Percentiles rank a stretch among this genome's conserved stretches.
Evolutionary conservation across 805 yeast genomes (phyloP).

Genomic region (Starmera amethionina): DNA sequence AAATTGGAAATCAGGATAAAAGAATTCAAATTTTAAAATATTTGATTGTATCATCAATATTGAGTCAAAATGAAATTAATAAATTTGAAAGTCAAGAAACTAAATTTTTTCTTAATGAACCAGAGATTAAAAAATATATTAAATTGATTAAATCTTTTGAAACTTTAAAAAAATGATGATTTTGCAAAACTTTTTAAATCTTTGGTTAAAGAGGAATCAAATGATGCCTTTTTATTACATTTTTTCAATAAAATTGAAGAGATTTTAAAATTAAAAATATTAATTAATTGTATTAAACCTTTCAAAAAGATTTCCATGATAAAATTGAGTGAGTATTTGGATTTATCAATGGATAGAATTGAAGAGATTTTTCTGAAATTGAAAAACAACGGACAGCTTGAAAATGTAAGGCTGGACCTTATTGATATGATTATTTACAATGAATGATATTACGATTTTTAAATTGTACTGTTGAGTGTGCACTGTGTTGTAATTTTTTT

Average conservation of each 20-base stretch:
- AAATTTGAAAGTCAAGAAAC: constrained; percentile 22
- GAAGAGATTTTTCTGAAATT: constrained; percentile 16
- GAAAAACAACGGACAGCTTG: constrained; percentile 12
- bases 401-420: constrained; percentile 14
- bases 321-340: constrained; percentile 9
- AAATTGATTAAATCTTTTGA: constrained; percentile 13
- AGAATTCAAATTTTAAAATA: constrained; percentile 51
- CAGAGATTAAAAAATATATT: constrained; percentile 12
- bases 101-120: constrained; percentile 17
- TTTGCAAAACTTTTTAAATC: constrained; percentile 7
- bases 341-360: constrained; percentile 10
- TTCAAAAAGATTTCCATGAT: constrained; percentile 14
- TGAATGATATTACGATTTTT: constrained; percentile 1
- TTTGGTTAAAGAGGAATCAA: constrained; percentile 4
- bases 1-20: constrained; percentile 50
- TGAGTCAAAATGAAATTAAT: constrained; percentile 35
- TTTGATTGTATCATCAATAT: constrained; percentile 48
- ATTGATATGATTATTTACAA: constrained; percentile 18
- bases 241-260: constrained; percentile 12
- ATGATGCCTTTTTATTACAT: constrained; percentile 11
- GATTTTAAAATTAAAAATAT: constrained; percentile 10
- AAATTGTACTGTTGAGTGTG: no score
- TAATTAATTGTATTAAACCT: constrained; percentile 20
- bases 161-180: constrained; percentile 9
- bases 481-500: no score